These are phyloP conservation scores for Pythium periplocum DNA, from an alignment of 352 stramenopile genomes.

Conservation along the genomic window DNA sequence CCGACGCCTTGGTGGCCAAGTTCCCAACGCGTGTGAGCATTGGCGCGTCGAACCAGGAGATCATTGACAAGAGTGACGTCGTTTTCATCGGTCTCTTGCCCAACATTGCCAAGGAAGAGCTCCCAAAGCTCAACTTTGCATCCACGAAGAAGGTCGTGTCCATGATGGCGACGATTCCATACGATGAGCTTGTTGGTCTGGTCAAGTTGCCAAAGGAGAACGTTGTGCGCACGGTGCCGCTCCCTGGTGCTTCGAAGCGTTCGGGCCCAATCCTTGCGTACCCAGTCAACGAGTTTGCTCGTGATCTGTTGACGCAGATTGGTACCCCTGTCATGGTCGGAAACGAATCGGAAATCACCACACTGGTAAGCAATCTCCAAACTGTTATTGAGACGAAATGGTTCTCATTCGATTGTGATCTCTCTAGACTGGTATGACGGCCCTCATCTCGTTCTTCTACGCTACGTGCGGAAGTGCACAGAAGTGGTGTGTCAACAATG, in stretches of 20 bases:
- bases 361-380: constrained; percentile 29
- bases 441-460: constrained; percentile 86
- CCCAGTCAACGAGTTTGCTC: constrained; percentile 58
- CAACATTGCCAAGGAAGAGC: constrained; percentile 56
- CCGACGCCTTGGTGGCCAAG: constrained; percentile 61
- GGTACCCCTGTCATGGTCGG: constrained; percentile 81
- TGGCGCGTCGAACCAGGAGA: constrained; percentile 67
- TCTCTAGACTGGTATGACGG: constrained; percentile 70
- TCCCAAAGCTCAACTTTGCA: constrained; percentile 66
- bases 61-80: constrained; percentile 77
- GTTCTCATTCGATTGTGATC: neutral
- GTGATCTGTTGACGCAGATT: constrained; percentile 71
- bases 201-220: constrained; percentile 62
- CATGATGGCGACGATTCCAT: constrained; percentile 88
- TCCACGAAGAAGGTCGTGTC: constrained; percentile 64
- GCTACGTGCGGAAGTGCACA: constrained; percentile 77
- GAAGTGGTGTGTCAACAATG: constrained; percentile 84
- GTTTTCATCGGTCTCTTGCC: constrained; percentile 80
- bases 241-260: constrained; percentile 69
- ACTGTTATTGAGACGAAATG: neutral
- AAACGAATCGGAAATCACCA: constrained; percentile 77
- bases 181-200: constrained; percentile 71
- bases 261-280: constrained; percentile 77
- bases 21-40: constrained; percentile 69
- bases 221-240: constrained; percentile 74